A percentile compares a stretch with the other conserved stretches of the same genome.
phyloP scores from a whole-genome alignment of 129 eudicot genomes.

The Centrapalus pauciflorus region DNA sequence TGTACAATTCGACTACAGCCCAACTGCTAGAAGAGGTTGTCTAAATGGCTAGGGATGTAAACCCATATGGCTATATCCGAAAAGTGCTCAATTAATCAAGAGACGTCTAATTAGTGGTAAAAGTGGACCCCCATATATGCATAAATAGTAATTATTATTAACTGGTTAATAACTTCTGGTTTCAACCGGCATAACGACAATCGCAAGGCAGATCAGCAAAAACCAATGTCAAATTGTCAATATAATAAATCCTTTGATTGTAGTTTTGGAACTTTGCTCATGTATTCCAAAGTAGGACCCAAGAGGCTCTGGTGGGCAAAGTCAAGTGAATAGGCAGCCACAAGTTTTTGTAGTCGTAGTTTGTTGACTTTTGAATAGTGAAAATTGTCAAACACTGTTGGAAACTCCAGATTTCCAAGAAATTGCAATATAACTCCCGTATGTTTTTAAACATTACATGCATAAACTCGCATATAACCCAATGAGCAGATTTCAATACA shows the following conservation, averaged over 20 bases:
- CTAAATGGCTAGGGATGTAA: not conserved
- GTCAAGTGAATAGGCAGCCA: conserved; percentile 30
- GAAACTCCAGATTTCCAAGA: not conserved
- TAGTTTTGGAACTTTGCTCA: conserved; percentile 18
- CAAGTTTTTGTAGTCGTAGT: conserved; percentile 5
- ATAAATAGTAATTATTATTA: conserved; percentile 17
- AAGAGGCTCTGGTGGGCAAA: conserved; percentile 22
- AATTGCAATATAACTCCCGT: not conserved
- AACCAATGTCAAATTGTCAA: not conserved
- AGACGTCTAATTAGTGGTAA: conserved; percentile 15
- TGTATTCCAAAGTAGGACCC: conserved; percentile 21
- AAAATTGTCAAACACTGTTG: not conserved
- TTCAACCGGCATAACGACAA: conserved; percentile 29
- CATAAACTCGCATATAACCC: conserved; percentile 9
- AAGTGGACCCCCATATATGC: conserved; percentile 16
- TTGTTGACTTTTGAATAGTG: conserved; percentile 23
- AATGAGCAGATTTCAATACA: not conserved
- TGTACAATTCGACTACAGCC: not conserved
- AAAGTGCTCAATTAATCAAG: not conserved
- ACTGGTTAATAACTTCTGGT: not conserved
- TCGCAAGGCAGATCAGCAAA: not conserved
- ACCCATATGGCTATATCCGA: conserved; percentile 4
- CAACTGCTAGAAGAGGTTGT: conserved; percentile 6
- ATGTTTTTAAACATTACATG: not conserved
- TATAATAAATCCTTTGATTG: not conserved